Conservation (phyloP, 495 filamentous ascomycete species). For the Neurospora terricola region DNA sequence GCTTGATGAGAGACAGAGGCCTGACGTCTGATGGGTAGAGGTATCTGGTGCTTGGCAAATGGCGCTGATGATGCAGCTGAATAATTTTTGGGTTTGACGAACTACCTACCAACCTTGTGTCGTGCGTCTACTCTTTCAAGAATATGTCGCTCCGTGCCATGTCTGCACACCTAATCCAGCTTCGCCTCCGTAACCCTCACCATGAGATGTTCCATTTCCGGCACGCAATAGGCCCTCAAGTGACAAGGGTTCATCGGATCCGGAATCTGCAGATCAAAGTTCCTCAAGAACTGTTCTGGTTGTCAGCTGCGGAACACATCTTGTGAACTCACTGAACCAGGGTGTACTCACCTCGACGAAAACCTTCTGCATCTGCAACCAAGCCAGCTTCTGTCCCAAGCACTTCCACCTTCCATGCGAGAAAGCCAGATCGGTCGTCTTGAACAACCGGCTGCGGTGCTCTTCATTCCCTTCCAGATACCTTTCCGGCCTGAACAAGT, state of each 20-base stretch:
- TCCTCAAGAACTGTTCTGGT: background rate
- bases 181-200: background rate
- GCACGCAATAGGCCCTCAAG: background rate
- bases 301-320: background rate
- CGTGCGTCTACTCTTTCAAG: too few species aligned
- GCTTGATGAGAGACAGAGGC: too few species aligned
- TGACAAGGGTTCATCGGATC: background rate
- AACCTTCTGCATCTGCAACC: slow-evolving; percentile 8
- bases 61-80: too few species aligned
- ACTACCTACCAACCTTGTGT: too few species aligned
- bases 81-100: too few species aligned
- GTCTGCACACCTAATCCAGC: background rate
- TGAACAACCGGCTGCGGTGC: background rate
- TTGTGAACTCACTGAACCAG: too few species aligned
- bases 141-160: too few species aligned
- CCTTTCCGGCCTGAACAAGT: slow-evolving; percentile 40
- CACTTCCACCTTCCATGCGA: slow-evolving; percentile 8
- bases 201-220: background rate
- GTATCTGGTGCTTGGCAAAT: too few species aligned
- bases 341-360: slow-evolving; percentile 2
- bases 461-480: slow-evolving; percentile 29
- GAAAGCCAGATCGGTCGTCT: slow-evolving; percentile 2
- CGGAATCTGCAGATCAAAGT: slow-evolving; percentile 6
- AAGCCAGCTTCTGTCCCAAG: slow-evolving; percentile 4
- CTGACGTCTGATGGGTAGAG: too few species aligned